Base-by-base conservation (phyloP, 169 alveolate genomes). In the Theileria parva region DNA sequence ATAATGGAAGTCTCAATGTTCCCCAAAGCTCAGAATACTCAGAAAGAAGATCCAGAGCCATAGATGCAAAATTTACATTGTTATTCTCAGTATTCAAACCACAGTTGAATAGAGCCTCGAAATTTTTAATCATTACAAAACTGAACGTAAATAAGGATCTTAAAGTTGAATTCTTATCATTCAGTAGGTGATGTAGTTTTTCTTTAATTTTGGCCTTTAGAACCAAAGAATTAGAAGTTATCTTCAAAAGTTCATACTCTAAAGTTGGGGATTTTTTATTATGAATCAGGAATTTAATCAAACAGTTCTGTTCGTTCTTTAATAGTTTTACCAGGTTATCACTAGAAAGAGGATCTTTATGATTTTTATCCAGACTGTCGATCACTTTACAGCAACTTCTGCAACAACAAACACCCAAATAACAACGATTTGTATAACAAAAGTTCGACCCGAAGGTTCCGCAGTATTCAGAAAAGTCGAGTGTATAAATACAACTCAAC, bases 251-350 rank as follows among this genome's bases (percentile, higher is more conserved):
- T 44, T 61, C 71, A 67, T 79, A 77, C 59, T 79, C 87, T 0
- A 79, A 19, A 32, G 65, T 79, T 0, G 15, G 27, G 1, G 32
- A 27, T 19, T 51, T 25, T n/a, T n/a, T 17, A 48, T 79, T 79
- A 55, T 79, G 87, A n/a, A 67, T 77, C 21, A 79, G 21, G 51
- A 79, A 79, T 2, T 50, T 59, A 28, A 59, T 17, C 30, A 79
- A 12, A 17, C 57, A 39, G 0, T 23, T 25, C 17, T n/a, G 8
- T 15, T 55, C 64, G 12, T 55, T 55, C 69, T 3, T 15, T 15
- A 64, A 19, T 21, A 64, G 12, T 19, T 64, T 64, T 21, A 17
- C 25, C 55, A 64, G 55, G 55, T 34, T 64, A 7, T 64, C 72
- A 64, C 72, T 64, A 5, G 72, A 64, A 9, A 21, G 4, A 8